Base-by-base conservation (phyloP, 352 stramenopile genomes). In the Pythium dissimile region DNA sequence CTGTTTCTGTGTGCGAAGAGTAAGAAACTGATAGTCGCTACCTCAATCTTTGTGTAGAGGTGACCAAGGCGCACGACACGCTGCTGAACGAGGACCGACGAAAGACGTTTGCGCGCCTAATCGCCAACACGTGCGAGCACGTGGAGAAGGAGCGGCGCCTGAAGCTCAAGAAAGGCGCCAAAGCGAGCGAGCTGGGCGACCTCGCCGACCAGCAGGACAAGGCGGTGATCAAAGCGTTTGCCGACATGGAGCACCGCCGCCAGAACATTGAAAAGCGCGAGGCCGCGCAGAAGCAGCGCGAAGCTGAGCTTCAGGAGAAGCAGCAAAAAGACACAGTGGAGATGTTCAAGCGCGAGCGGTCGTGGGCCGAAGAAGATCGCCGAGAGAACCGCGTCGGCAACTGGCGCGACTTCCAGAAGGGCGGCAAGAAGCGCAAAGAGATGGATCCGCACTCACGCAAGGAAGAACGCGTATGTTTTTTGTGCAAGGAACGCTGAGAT, bases 51-150 rank as follows among this genome's bases (percentile, higher is more conserved):
- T 41, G 52, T 59, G 21, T 10, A 93, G 83, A 94, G 74, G 68
- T 95, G 47, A 93, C 71, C n/a, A 92, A 94, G 63, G 83, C 84
- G 38, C 83, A 96, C 64, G 82, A 92, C n/a, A 59, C 86, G 20
- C 77, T 95, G n/a, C 70, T 71, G 48, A 85, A 95, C 37, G 84
- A 92, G 64, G 86, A 94, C 44, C 79, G 84, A 15, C 80, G 80
- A n/a, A 92, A 92, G 64, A 85, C 66, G 21, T 89, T 69, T 60
- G 77, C 88, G 46, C 75, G 73, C n/a, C 74, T 86, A 43, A 96
- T 96, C 26, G 73, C 89, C 38, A 92, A 86, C 42, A 77, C 82
- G 10, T 80, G 65, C 8, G 68, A 82, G 16, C 73, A 73, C 15
- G 82, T 89, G 9, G 68, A 88, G 9, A 92, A 92, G 38, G 86